Evolutionary conservation across 2,329 filamentous ascomycete genomes (phyloP).

Genomic region (Penicillium sp.): DNA sequence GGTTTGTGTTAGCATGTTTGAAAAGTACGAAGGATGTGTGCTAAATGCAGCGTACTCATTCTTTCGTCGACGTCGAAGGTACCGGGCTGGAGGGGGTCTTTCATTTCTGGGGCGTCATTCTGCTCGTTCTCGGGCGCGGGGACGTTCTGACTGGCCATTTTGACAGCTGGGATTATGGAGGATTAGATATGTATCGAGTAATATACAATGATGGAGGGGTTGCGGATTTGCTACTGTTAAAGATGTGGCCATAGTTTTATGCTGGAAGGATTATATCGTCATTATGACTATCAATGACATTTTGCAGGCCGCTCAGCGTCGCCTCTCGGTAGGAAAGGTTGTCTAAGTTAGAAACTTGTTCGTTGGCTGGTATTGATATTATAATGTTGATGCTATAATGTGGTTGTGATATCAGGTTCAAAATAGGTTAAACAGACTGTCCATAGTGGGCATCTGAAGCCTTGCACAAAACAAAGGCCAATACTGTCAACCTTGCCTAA

Average conservation of each 20-base stretch:
- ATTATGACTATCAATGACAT: constrained; percentile 10
- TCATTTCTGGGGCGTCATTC: not conserved
- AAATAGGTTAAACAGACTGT: no score
- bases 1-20: not conserved
- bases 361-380: not conserved
- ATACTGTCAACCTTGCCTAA: no score
- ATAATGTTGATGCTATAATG: not conserved
- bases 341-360: not conserved
- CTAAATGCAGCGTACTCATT: not conserved
- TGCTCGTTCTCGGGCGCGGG: no score
- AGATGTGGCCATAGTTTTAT: not conserved
- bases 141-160: not conserved
- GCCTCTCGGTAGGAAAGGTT: not conserved
- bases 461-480: not conserved
- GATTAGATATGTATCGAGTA: not conserved
- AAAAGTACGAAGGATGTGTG: not conserved
- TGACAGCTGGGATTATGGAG: not conserved
- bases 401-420: no score
- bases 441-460: no score
- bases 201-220: not conserved
- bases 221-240: not conserved
- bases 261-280: not conserved
- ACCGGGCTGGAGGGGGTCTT: not conserved
- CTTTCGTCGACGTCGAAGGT: constrained; percentile 1
- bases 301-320: not conserved